A percentile compares a stretch with the other conserved stretches of the same genome.
phyloP scores from a whole-genome alignment of 352 stramenopile species.

The Phytophthora litchii region DNA sequence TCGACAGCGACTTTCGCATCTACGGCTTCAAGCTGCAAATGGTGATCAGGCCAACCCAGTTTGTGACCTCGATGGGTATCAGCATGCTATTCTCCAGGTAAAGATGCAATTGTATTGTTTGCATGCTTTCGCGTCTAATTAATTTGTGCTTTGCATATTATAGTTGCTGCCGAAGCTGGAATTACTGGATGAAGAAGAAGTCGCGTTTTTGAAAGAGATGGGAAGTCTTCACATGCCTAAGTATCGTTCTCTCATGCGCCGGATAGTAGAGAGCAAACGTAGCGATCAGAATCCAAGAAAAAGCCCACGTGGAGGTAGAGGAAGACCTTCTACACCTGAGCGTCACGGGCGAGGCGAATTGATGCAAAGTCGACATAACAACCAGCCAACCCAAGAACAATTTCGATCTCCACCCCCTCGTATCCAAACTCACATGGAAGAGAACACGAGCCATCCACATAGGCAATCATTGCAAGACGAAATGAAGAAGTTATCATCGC shows the following conservation, averaged over 20 bases:
- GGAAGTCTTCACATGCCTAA: constrained; percentile 66
- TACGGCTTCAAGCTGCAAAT: constrained; percentile 67
- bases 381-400: neutral
- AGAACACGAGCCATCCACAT: neutral
- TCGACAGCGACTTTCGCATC: constrained; percentile 50
- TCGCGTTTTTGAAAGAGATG: constrained; percentile 60
- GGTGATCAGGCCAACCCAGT: constrained; percentile 66
- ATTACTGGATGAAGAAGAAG: constrained; percentile 77
- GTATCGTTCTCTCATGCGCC: constrained; percentile 60
- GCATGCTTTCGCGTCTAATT: neutral
- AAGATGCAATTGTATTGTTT: neutral
- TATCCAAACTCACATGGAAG: constrained; percentile 7
- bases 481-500: neutral
- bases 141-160: constrained; percentile 3
- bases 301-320: constrained; percentile 16
- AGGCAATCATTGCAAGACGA: neutral
- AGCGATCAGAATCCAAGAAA: constrained; percentile 6
- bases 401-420: neutral
- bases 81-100: constrained; percentile 50
- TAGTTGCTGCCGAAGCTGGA: constrained; percentile 60
- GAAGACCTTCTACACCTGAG: neutral
- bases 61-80: constrained; percentile 69
- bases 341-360: neutral
- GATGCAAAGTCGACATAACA: constrained; percentile 2
- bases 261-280: constrained; percentile 31